Evolutionary conservation across 768 basidiomycete genomes (phyloP).

Genomic region (Xanthoconium stramineum): DNA sequence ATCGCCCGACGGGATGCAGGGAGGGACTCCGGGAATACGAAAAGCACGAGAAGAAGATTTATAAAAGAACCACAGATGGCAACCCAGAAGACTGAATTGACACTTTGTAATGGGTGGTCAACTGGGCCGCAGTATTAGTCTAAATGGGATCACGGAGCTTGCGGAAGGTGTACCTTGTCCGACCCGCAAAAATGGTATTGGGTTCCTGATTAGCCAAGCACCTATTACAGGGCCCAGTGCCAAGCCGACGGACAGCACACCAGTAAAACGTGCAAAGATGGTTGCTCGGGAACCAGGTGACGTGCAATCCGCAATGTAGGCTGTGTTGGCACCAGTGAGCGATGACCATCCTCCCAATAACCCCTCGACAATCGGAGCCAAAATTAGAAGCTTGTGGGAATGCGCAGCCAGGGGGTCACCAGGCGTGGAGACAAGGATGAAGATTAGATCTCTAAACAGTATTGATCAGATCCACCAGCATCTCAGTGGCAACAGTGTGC

Average conservation of each 20-base stretch:
- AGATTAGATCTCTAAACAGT: conserved; percentile 62
- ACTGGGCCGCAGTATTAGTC: conserved; percentile 12
- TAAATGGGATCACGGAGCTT: conserved; percentile 1
- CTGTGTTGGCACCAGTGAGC: conserved; percentile 60
- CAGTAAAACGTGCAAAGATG: conserved; percentile 65
- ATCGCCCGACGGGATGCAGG: conserved; percentile 26
- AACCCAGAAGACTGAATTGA: conserved; percentile 53
- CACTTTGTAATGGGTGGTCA: conserved; percentile 36
- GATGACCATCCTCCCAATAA: conserved; percentile 76
- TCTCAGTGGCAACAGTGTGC: conserved; percentile 23
- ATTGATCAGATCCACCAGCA: conserved; percentile 1
- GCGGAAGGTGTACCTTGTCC: conserved; percentile 18
- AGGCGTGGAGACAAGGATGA: conserved; percentile 73
- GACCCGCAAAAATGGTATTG: conserved; percentile 32
- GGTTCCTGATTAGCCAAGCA: conserved; percentile 46
- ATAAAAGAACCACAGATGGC: conserved; percentile 42
- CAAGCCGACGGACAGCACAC: conserved; percentile 74
- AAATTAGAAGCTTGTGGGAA: conserved; percentile 69
- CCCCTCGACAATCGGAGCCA: conserved; percentile 80
- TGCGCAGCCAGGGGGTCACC: conserved; percentile 57
- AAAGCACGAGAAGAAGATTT: conserved; percentile 56
- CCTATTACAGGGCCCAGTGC: conserved; percentile 76
- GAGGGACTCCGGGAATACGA: conserved; percentile 60
- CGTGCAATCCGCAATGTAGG: conserved; percentile 73
- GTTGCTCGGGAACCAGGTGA: conserved; percentile 76